Conservation (phyloP, 306 rosid species). For the Gynostemma pentaphyllum region DNA sequence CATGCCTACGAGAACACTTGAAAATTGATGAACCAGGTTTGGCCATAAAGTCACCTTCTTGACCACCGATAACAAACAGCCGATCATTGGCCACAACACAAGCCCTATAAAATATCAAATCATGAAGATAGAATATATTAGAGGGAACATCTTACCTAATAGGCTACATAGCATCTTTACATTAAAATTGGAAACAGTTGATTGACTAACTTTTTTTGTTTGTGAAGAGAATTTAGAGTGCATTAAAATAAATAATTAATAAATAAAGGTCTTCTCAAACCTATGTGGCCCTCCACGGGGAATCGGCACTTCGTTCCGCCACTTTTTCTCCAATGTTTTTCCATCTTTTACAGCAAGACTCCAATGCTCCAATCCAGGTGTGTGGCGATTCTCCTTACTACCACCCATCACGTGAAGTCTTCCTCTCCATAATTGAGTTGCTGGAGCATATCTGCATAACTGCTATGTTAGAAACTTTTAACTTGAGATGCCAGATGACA, state of each 20-base stretch:
- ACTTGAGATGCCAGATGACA: not conserved
- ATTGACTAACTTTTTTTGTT: not conserved
- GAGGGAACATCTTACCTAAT: not conserved
- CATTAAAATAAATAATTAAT: not conserved
- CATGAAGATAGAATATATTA: not conserved
- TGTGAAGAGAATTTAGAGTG: not conserved
- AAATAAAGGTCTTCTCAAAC: conserved; percentile 27
- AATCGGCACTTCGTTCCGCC: conserved; percentile 68
- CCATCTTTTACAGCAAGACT: conserved; percentile 82
- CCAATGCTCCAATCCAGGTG: conserved; percentile 85
- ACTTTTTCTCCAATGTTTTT: conserved; percentile 47
- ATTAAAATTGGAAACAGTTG: not conserved
- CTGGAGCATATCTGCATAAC: conserved; percentile 73
- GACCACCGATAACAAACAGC: conserved; percentile 77
- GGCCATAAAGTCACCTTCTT: conserved; percentile 96
- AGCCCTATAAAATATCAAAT: conserved; percentile 47
- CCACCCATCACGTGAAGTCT: conserved; percentile 97
- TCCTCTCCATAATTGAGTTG: conserved; percentile 86
- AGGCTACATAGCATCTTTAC: not conserved
- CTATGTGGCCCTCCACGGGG: conserved; percentile 97
- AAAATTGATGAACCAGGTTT: conserved; percentile 91
- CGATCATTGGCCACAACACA: conserved; percentile 46
- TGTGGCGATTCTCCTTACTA: conserved; percentile 83
- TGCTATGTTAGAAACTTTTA: not conserved
- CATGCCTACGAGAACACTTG: conserved; percentile 85